phyloP scores from a whole-genome alignment of 352 stramenopile genomes.

The Albugo candida region DNA sequence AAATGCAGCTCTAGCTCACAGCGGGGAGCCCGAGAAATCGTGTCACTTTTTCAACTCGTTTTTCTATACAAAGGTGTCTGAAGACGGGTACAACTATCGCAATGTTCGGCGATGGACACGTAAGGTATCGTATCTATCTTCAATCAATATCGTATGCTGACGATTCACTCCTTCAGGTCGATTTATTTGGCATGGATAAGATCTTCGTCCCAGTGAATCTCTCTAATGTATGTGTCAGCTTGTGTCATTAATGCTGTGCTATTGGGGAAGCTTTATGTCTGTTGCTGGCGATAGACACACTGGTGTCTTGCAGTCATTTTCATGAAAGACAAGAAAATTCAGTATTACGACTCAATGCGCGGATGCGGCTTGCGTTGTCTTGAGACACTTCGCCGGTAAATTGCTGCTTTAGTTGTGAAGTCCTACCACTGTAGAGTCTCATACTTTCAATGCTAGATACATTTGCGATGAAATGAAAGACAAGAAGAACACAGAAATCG shows the following conservation, averaged over 20 bases:
- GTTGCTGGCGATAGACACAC: conserved; percentile 31
- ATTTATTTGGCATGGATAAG: conserved; percentile 82
- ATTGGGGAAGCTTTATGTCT: too few relatives aligned
- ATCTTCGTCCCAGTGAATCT: conserved; percentile 76
- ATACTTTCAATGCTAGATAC: conserved; percentile 20
- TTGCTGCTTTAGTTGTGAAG: background rate
- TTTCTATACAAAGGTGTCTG: conserved; percentile 67
- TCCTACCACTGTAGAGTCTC: too few relatives aligned
- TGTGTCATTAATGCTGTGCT: background rate
- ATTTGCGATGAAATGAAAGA: conserved; percentile 66
- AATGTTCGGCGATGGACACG: conserved; percentile 71
- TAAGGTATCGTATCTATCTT: conserved; percentile 20
- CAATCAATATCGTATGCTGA: background rate
- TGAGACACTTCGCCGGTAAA: conserved; percentile 18
- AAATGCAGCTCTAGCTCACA: conserved; percentile 32
- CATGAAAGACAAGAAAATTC: conserved; percentile 76
- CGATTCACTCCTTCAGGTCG: conserved; percentile 18
- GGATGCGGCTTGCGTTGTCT: conserved; percentile 47
- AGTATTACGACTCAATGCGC: conserved; percentile 78
- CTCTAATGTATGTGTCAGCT: conserved; percentile 44
- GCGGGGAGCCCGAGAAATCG: conserved; percentile 20
- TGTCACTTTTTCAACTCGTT: conserved; percentile 81
- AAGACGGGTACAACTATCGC: conserved; percentile 63
- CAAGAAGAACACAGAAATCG: conserved; percentile 61
- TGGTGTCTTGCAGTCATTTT: conserved; percentile 77